Percentiles rank a stretch among this genome's conserved stretches.
phyloP scores from a whole-genome alignment of 192 early-diverging fungal species.

The Spinellus fusiger region DNA sequence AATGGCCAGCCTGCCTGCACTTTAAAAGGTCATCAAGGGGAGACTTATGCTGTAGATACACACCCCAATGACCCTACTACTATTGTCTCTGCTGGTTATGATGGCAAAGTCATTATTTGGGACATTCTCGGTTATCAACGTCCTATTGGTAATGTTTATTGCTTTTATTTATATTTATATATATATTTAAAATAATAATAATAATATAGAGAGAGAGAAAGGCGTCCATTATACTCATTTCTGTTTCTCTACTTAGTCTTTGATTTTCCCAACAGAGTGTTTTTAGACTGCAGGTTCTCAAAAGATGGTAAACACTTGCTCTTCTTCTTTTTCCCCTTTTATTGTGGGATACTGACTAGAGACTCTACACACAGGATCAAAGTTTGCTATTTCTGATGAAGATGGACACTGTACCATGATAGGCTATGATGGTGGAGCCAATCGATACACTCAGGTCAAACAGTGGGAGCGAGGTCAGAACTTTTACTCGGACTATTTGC shows the following conservation, averaged over 20 bases:
- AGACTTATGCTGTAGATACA: constrained; percentile 67
- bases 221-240: constrained; percentile 13
- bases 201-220: not conserved
- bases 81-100: constrained; percentile 75
- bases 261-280: constrained; percentile 30
- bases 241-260: not conserved
- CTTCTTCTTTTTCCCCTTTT: too few species aligned
- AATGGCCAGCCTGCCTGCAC: constrained; percentile 51
- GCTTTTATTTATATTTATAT: not conserved
- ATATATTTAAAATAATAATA: too few species aligned
- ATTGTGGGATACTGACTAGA: too few species aligned
- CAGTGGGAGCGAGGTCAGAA: constrained; percentile 64
- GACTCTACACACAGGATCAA: constrained; percentile 11
- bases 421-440: constrained; percentile 52
- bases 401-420: constrained; percentile 66
- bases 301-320: constrained; percentile 50
- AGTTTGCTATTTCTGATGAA: constrained; percentile 67
- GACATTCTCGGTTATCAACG: constrained; percentile 53
- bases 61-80: constrained; percentile 70
- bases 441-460: constrained; percentile 36
- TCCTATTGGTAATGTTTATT: constrained; percentile 1
- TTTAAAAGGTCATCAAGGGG: constrained; percentile 53
- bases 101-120: constrained; percentile 80
- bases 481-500: constrained; percentile 69
- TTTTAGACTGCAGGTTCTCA: constrained; percentile 71